These are phyloP conservation scores for Carex arenaria DNA, from an alignment of 202 grass and related monocot genomes.

Conservation along the genomic window DNA sequence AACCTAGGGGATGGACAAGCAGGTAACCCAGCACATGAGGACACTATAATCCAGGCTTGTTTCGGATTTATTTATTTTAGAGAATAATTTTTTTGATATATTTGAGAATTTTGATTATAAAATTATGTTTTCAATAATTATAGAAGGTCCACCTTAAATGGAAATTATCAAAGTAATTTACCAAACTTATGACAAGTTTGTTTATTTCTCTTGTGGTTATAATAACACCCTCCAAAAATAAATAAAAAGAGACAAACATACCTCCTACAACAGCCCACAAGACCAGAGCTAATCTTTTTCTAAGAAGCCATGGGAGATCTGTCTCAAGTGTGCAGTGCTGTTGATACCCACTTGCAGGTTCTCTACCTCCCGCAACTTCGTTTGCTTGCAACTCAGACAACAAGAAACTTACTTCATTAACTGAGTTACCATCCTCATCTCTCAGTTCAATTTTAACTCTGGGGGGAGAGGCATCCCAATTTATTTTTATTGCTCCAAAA, in stretches of 20 bases:
- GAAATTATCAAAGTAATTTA: too few relatives aligned
- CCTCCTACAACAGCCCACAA: background rate
- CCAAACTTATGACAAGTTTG: background rate
- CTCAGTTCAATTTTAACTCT: conserved; percentile 64
- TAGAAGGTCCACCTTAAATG: too few relatives aligned
- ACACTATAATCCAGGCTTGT: too few relatives aligned
- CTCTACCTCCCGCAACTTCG: background rate
- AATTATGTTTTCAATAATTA: too few relatives aligned
- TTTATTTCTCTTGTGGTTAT: background rate
- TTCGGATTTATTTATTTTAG: too few relatives aligned
- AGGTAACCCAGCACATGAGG: too few relatives aligned
- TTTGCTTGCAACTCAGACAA: conserved; percentile 42
- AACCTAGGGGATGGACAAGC: too few relatives aligned
- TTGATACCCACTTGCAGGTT: conserved; percentile 2
- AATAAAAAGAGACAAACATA: background rate
- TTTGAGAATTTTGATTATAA: too few relatives aligned
- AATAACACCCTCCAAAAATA: background rate
- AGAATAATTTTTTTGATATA: too few relatives aligned
- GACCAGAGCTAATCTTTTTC: conserved; percentile 2
- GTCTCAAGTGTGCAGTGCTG: conserved; percentile 11
- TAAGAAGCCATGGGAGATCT: background rate
- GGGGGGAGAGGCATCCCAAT: conserved; percentile 54
- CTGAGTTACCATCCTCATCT: conserved; percentile 46
- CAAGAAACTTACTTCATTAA: conserved; percentile 52
- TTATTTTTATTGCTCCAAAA: conserved; percentile 81